Evolutionary conservation across 2,329 filamentous ascomycete species (phyloP).

Genomic region (Penicillium rolfsii): DNA sequence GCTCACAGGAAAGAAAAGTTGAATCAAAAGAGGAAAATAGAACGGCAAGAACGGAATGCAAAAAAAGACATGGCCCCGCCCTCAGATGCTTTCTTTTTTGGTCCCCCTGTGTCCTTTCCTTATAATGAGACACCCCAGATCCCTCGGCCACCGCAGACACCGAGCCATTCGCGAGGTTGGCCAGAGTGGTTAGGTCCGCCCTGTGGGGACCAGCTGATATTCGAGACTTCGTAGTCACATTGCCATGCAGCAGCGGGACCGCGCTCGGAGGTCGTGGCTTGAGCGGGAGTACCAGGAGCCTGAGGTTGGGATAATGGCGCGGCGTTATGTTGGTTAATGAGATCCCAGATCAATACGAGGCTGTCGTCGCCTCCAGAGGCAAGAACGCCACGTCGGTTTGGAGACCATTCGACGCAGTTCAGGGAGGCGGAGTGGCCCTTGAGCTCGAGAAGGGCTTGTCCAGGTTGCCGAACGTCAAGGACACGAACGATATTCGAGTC

Average conservation of each 20-base stretch:
- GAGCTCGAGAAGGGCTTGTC: constrained; percentile 90
- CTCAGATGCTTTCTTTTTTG: constrained; percentile 19
- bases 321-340: constrained; percentile 69
- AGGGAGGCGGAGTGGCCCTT: constrained; percentile 83
- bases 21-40: constrained; percentile 7
- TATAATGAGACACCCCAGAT: constrained; percentile 50
- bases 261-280: constrained; percentile 43
- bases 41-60: constrained; percentile 9
- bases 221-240: constrained; percentile 52
- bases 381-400: constrained; percentile 79
- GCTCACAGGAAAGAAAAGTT: not conserved
- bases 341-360: constrained; percentile 89
- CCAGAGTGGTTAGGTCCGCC: constrained; percentile 40
- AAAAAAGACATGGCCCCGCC: constrained; percentile 7
- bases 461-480: constrained; percentile 92
- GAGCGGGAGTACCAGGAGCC: constrained; percentile 26
- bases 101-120: constrained; percentile 12
- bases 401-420: constrained; percentile 96
- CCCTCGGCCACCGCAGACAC: constrained; percentile 51
- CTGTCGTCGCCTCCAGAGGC: constrained; percentile 92
- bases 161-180: constrained; percentile 47
- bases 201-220: constrained; percentile 53
- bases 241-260: constrained; percentile 52
- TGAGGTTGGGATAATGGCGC: constrained; percentile 47
- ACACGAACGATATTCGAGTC: constrained; percentile 93